Conservation (phyloP, 768 basidiomycete genomes). For the Neoboletus brunneissimus region DNA sequence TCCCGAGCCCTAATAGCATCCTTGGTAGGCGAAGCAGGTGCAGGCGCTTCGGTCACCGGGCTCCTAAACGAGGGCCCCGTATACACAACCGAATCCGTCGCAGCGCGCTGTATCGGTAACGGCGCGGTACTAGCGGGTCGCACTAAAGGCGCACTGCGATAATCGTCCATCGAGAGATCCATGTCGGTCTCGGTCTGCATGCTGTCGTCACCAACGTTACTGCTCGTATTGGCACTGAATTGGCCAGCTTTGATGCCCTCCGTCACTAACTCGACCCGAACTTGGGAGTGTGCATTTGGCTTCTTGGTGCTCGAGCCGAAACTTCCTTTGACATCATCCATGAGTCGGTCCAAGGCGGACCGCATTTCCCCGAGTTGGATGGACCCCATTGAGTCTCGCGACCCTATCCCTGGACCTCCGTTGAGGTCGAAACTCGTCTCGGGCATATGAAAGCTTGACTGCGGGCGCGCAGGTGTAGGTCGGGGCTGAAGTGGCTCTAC, state of each 20-base stretch:
- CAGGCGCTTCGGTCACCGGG: slow-evolving; percentile 33
- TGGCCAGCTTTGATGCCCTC: slow-evolving; percentile 33
- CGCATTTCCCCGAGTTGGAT: slow-evolving; percentile 68
- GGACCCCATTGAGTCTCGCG: slow-evolving; percentile 44
- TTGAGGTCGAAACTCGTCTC: slow-evolving; percentile 26
- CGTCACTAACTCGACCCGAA: slow-evolving; percentile 30
- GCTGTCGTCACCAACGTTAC: slow-evolving; percentile 27
- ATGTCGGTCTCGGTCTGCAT: slow-evolving; percentile 34
- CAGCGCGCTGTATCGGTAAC: slow-evolving; percentile 44
- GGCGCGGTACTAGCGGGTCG: slow-evolving; percentile 12
- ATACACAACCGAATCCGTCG: slow-evolving; percentile 46
- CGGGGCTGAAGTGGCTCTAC: slow-evolving; percentile 7
- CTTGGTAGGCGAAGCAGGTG: slow-evolving; percentile 52
- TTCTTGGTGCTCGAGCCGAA: slow-evolving; percentile 25
- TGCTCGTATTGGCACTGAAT: slow-evolving; percentile 37
- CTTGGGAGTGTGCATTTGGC: slow-evolving; percentile 10
- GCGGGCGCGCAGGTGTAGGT: slow-evolving; percentile 6
- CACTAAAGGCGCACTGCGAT: slow-evolving; percentile 18
- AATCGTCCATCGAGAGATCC: slow-evolving; percentile 27
- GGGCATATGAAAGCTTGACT: slow-evolving; percentile 16
- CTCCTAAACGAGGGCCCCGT: slow-evolving; percentile 32
- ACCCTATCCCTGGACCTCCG: slow-evolving; percentile 21
- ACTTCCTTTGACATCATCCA: slow-evolving; percentile 57
- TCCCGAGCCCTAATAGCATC: slow-evolving; percentile 67
- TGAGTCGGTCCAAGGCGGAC: slow-evolving; percentile 67